Percentiles rank a stretch among this genome's conserved stretches.
These are phyloP conservation scores for Hypholoma sublateritium DNA, from an alignment of 768 basidiomycete species.

Conservation along the genomic window DNA sequence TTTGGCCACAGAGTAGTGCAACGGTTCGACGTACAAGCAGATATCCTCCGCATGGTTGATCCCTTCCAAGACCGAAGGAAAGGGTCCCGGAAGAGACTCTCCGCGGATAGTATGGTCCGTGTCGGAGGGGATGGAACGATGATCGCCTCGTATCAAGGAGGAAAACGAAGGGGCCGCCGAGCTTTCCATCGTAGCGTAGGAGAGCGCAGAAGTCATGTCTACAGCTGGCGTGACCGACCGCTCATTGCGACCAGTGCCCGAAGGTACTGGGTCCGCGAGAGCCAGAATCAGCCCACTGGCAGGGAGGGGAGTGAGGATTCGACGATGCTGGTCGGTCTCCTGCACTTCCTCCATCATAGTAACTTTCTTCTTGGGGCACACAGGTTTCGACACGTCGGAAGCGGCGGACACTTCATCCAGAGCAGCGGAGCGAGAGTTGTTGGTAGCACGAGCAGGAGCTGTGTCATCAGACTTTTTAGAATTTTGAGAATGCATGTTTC, in stretches of 20 bases:
- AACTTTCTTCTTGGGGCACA: neutral
- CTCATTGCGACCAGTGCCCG: neutral
- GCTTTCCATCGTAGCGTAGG: neutral
- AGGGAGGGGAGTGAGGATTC: neutral
- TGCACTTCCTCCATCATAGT: too few species aligned
- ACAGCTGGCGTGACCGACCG: too few species aligned
- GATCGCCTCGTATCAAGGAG: neutral
- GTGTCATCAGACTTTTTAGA: too few species aligned
- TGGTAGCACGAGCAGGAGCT: neutral
- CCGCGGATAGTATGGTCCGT: neutral
- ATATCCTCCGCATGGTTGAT: neutral
- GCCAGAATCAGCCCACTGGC: neutral
- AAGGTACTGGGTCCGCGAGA: neutral
- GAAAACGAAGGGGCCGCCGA: neutral
- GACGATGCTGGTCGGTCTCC: neutral
- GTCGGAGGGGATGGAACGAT: neutral
- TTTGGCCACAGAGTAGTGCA: neutral
- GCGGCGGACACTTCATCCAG: neutral
- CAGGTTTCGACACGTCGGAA: too few species aligned
- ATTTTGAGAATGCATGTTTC: too few species aligned
- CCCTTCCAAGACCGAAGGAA: neutral
- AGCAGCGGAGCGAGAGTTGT: neutral
- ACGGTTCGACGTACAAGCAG: neutral
- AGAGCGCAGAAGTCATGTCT: too few species aligned
- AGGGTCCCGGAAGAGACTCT: neutral